phyloP scores from a whole-genome alignment of 495 filamentous ascomycete genomes.

The Hyphodiscus hymeniophilus region DNA sequence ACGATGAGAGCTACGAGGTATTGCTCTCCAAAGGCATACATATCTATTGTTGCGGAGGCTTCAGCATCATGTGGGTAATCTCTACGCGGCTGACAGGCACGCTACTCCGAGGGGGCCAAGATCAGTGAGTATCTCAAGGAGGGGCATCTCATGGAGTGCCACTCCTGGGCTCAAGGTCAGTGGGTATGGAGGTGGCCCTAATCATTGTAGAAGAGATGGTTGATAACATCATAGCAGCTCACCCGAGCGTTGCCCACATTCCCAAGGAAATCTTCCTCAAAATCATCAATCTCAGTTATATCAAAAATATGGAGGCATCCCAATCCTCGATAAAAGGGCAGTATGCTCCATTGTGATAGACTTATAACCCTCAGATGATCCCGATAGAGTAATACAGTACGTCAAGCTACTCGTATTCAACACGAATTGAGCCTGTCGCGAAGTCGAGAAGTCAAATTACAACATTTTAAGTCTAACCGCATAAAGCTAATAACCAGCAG shows the following conservation, averaged over 20 bases:
- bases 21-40: slow-evolving; percentile 26
- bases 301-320: slow-evolving; percentile 24
- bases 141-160: neutral
- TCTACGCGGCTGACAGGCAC: slow-evolving; percentile 25
- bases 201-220: slow-evolving; percentile 25
- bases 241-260: slow-evolving; percentile 24
- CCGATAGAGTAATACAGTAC: slow-evolving; percentile 25
- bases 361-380: slow-evolving; percentile 11
- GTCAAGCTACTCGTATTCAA: slow-evolving; percentile 23
- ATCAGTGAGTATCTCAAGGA: neutral
- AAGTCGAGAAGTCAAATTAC: slow-evolving; percentile 21
- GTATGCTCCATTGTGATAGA: slow-evolving; percentile 22
- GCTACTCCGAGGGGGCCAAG: slow-evolving; percentile 21
- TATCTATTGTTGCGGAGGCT: slow-evolving; percentile 18
- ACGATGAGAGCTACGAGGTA: slow-evolving; percentile 27
- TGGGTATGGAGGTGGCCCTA: slow-evolving; percentile 23
- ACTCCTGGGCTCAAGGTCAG: slow-evolving; percentile 20
- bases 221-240: slow-evolving; percentile 26
- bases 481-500: slow-evolving; percentile 26
- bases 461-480: slow-evolving; percentile 23
- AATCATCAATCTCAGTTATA: slow-evolving; percentile 25
- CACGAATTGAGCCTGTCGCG: slow-evolving; percentile 22
- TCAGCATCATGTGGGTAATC: slow-evolving; percentile 22
- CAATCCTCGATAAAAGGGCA: slow-evolving; percentile 13
- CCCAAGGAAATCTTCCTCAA: slow-evolving; percentile 26